These are phyloP conservation scores for Ulmus americana DNA, from an alignment of 331 rosid species.

Conservation along the genomic window DNA sequence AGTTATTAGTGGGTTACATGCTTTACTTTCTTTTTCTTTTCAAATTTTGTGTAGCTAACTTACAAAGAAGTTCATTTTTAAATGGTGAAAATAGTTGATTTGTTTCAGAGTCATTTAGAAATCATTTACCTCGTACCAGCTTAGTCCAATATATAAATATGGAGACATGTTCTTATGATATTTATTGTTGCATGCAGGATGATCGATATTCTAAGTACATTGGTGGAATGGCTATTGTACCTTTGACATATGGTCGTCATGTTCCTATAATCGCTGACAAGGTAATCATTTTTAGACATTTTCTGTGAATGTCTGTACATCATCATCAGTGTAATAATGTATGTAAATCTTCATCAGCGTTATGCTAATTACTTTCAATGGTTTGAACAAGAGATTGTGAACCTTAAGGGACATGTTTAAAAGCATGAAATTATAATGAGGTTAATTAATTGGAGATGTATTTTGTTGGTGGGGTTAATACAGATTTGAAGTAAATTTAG, in stretches of 20 bases:
- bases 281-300: conserved; percentile 31
- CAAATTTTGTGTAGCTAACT: too few species aligned
- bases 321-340: neutral
- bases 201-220: conserved; percentile 76
- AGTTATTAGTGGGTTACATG: conserved; percentile 5
- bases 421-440: neutral
- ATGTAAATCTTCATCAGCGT: neutral
- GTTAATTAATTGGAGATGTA: too few species aligned
- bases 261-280: conserved; percentile 84
- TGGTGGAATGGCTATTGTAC: conserved; percentile 89
- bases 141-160: too few species aligned
- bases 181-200: conserved; percentile 45
- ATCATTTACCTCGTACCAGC: too few species aligned
- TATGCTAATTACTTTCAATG: too few species aligned
- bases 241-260: conserved; percentile 87
- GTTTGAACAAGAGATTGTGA: neutral
- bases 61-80: too few species aligned
- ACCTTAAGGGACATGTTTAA: neutral
- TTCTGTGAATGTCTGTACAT: neutral
- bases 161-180: neutral
- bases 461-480: too few species aligned
- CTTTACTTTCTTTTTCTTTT: neutral
- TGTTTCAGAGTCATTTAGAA: too few species aligned
- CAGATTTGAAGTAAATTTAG: too few species aligned
- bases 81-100: too few species aligned